phyloP scores from a whole-genome alignment of 2,329 filamentous ascomycete genomes.

The Penicillium sp. region DNA sequence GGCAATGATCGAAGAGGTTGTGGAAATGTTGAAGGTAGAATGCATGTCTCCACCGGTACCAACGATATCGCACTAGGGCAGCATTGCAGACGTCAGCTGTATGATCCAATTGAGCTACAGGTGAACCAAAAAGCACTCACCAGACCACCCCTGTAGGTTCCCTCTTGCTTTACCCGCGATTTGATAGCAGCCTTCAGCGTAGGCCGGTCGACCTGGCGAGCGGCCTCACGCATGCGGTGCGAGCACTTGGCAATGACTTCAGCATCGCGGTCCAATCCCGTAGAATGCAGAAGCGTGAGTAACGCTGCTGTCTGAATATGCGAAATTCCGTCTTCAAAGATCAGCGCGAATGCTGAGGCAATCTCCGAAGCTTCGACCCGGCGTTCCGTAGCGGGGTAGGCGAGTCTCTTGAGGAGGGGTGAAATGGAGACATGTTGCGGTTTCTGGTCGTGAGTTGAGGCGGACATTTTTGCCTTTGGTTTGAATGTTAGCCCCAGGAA shows the following conservation, averaged over 20 bases:
- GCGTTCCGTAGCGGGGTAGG: conserved; percentile 40
- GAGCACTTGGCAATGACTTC: conserved; percentile 83
- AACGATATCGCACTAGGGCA: conserved; percentile 92
- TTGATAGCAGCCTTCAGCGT: conserved; percentile 55
- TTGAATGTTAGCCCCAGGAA: no score
- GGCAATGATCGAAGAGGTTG: conserved; percentile 83
- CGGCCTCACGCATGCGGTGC: conserved; percentile 70
- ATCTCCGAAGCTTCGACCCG: conserved; percentile 64
- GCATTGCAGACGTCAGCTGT: no score
- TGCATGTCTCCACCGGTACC: conserved; percentile 93
- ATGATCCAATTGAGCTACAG: no score
- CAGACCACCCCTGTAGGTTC: conserved; percentile 72
- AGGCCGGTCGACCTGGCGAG: conserved; percentile 62
- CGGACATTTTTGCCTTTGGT: no score
- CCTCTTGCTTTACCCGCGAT: no score
- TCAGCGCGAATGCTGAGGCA: conserved; percentile 76
- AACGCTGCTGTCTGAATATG: conserved; percentile 78
- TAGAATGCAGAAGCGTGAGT: conserved; percentile 86
- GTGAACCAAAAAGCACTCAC: no score
- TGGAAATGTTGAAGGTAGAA: conserved; percentile 97
- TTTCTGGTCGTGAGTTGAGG: no score
- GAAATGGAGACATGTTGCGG: no score
- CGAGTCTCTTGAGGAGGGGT: conserved; percentile 41
- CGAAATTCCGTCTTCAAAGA: conserved; percentile 88
- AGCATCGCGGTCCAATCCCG: conserved; percentile 69